These are phyloP conservation scores for Neofusicoccum umdonicola DNA, from an alignment of 2,329 filamentous ascomycete species.

Conservation along the genomic window DNA sequence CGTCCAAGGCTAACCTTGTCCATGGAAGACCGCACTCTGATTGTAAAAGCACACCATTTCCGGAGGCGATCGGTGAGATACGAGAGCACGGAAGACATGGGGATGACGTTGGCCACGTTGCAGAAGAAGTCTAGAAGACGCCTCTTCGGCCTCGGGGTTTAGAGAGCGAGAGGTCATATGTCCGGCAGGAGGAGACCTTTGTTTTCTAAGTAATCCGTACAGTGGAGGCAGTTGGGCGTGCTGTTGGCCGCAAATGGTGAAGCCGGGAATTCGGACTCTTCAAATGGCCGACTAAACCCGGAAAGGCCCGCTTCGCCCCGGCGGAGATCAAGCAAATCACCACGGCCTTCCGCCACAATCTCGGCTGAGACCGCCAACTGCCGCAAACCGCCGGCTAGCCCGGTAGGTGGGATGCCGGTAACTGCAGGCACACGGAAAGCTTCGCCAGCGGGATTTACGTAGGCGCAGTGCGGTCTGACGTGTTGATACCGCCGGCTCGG, in stretches of 20 bases:
- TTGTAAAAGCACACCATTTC: background rate
- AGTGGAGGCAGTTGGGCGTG: background rate
- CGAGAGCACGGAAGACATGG: background rate
- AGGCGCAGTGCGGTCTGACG: background rate
- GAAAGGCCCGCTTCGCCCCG: background rate
- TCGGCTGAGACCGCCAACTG: background rate
- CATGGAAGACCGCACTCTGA: background rate
- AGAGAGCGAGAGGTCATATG: background rate
- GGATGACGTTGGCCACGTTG: background rate
- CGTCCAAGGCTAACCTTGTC: background rate
- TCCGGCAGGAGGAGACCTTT: background rate
- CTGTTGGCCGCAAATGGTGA: background rate
- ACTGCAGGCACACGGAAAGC: background rate
- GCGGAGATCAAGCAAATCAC: background rate
- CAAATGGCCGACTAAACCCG: background rate
- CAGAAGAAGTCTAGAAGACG: background rate
- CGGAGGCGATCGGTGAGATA: background rate
- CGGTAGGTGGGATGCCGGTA: background rate
- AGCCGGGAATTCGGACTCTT: background rate
- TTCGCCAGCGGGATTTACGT: background rate
- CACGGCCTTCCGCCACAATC: background rate
- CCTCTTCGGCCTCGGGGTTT: background rate
- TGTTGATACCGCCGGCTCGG: background rate
- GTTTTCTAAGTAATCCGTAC: background rate
- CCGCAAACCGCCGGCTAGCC: background rate